Base-by-base conservation (phyloP, 495 filamentous ascomycete species). In the Astrothelium subdiscretum region DNA sequence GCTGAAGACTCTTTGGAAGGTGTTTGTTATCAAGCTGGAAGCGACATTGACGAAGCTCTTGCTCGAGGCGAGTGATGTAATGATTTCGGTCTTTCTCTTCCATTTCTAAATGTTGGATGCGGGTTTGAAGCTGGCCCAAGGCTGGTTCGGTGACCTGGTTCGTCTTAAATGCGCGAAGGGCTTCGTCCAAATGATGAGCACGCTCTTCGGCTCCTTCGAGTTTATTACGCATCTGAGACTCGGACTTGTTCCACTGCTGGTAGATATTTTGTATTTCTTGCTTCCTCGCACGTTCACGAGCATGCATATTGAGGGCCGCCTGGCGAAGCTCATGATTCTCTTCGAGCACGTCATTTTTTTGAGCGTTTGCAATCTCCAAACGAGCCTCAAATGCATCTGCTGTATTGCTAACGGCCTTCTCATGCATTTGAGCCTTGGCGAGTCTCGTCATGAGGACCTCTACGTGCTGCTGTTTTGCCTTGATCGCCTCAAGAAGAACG, bases 311-410 rank as follows among this genome's bases (percentile, higher is more conserved):
- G 24, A 31, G 61, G 15, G 65, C 22, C 31, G 61, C 22, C 22
- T 58, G 51, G 20, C 59, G 63, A 31, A 62, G 63, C 24, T 63
- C 66, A 35, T 66, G 63, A 31, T 61, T 63, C 26, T 64, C 66
- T 59, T 68, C 66, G 8, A 68, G 66, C 0, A 66, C 58, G 43
- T 68, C 66, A 22, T 44, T 63, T 20, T 64, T 63, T 52, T 65
- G 60, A 43, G 63, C 65, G 51, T 68, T 68, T 26, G 66, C 60
- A 18, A 32, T 42, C 40, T 63, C 60, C 4, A 68, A 57, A 24
- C 66, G 63, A 10, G 40, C 60, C 35, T 68, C 60, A 5, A 68
- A 59, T 24, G 63, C 63, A 2, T 61, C 20, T 5, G 61, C 44
- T 5, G 58, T 59, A 32, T 68, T 68, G 22, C 32, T 44, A 12